Conservation (phyloP, 768 basidiomycete species). For the Mycena olivaceomarginata region DNA sequence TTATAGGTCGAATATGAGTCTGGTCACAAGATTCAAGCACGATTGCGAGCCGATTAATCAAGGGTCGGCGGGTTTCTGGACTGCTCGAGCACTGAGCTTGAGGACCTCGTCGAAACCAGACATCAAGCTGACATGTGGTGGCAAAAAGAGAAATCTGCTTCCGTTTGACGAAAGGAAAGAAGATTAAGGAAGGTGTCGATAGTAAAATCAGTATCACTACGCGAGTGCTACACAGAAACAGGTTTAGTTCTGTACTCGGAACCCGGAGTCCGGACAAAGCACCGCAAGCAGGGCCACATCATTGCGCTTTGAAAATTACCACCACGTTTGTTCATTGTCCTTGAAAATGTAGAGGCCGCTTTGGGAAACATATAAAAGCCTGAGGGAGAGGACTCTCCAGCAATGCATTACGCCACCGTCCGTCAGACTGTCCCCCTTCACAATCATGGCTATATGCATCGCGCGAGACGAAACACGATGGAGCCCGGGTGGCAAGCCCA, state of each 20-base stretch:
- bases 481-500: conserved; percentile 26
- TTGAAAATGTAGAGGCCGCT: conserved; percentile 11
- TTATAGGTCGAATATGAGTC: too few relatives aligned
- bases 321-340: conserved; percentile 33
- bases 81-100: too few relatives aligned
- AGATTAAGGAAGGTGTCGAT: not conserved
- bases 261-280: too few relatives aligned
- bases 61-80: too few relatives aligned
- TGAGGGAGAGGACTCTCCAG: not conserved
- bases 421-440: conserved; percentile 18
- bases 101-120: too few relatives aligned
- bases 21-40: too few relatives aligned
- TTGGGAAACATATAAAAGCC: conserved; percentile 16
- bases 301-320: conserved; percentile 10
- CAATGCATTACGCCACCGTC: conserved; percentile 40
- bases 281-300: too few relatives aligned
- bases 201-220: not conserved
- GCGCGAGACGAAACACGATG: conserved; percentile 37
- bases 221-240: not conserved
- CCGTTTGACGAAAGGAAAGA: too few relatives aligned
- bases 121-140: too few relatives aligned
- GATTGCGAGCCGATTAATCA: too few relatives aligned
- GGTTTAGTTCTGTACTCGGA: not conserved
- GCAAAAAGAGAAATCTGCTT: too few relatives aligned
- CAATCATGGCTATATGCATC: conserved; percentile 3